A percentile compares a stretch with the other conserved stretches of the same genome.
phyloP scores from a whole-genome alignment of 805 yeast genomes.

The Cyberlindnera xishuangbannaensis region DNA sequence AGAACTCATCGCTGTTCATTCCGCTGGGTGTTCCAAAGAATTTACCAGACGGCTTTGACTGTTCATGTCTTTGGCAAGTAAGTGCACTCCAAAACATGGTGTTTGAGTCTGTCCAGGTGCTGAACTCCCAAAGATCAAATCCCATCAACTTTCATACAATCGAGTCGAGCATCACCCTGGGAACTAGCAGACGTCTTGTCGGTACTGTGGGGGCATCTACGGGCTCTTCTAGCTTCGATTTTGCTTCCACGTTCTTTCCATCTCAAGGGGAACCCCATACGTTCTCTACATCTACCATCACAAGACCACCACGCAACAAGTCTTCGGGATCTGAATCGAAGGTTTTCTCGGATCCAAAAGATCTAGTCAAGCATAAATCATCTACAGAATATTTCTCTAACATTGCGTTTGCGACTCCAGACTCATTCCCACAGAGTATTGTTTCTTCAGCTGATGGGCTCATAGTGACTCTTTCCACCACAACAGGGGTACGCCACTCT shows the following conservation, averaged over 20 bases:
- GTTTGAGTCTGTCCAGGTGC: slow-evolving; percentile 39
- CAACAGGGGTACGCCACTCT: slow-evolving; percentile 15
- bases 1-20: slow-evolving; percentile 46
- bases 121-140: slow-evolving; percentile 32
- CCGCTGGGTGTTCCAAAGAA: slow-evolving; percentile 38
- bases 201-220: slow-evolving; percentile 28
- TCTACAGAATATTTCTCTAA: slow-evolving; percentile 6
- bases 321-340: neutral
- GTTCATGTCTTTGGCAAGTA: slow-evolving; percentile 44
- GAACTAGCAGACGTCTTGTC: slow-evolving; percentile 42
- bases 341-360: slow-evolving; percentile 1
- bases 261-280: slow-evolving; percentile 8
- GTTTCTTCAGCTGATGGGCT: slow-evolving; percentile 13
- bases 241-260: slow-evolving; percentile 7
- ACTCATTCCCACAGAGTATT: slow-evolving; percentile 29
- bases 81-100: slow-evolving; percentile 33
- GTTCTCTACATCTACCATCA: slow-evolving; percentile 27
- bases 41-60: slow-evolving; percentile 5
- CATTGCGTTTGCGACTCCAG: slow-evolving; percentile 20
- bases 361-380: slow-evolving; percentile 1
- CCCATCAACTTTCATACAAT: slow-evolving; percentile 26
- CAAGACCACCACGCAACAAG: slow-evolving; percentile 16
- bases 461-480: slow-evolving; percentile 17
- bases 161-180: slow-evolving; percentile 36
- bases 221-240: slow-evolving; percentile 5